phyloP scores from a whole-genome alignment of 768 basidiomycete genomes.

The Crucibulum laeve region DNA sequence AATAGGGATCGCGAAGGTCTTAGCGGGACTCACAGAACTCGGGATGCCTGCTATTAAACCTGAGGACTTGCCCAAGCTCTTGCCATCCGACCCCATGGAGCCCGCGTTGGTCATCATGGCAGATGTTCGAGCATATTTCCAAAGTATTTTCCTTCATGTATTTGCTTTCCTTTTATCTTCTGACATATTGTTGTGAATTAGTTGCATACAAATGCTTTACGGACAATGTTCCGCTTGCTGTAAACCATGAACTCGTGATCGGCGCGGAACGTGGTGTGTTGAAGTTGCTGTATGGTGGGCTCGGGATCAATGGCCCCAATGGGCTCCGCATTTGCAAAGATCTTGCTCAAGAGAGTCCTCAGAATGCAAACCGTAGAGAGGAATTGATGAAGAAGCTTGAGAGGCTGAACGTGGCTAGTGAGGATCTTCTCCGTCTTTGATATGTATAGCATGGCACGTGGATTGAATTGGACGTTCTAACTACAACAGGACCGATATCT shows the following conservation, averaged over 20 bases:
- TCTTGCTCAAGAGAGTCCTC: constrained; percentile 46
- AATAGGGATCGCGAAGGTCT: constrained; percentile 25
- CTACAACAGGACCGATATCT: not conserved
- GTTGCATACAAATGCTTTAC: constrained; percentile 58
- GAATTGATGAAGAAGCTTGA: constrained; percentile 49
- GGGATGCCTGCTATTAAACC: constrained; percentile 33
- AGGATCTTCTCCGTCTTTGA: constrained; percentile 25
- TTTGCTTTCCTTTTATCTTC: constrained; percentile 26
- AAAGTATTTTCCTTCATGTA: constrained; percentile 38
- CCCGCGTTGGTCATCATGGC: constrained; percentile 65
- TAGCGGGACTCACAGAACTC: constrained; percentile 30
- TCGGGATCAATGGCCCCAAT: constrained; percentile 47
- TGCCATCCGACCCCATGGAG: constrained; percentile 48
- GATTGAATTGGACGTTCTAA: not conserved
- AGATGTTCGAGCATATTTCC: constrained; percentile 68
- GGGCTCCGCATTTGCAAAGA: constrained; percentile 43
- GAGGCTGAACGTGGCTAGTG: constrained; percentile 40
- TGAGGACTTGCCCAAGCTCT: constrained; percentile 43
- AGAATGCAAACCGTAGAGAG: constrained; percentile 37
- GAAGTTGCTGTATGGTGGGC: constrained; percentile 36
- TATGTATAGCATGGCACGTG: too few relatives aligned
- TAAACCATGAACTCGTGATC: constrained; percentile 52
- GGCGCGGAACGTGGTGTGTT: constrained; percentile 46
- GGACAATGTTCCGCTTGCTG: constrained; percentile 52
- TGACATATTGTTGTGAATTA: constrained; percentile 15